Percentiles rank a stretch among this genome's conserved stretches.
Evolutionary conservation across 2,329 filamentous ascomycete species (phyloP).

Genomic region (Aspergillus quadricinctus): DNA sequence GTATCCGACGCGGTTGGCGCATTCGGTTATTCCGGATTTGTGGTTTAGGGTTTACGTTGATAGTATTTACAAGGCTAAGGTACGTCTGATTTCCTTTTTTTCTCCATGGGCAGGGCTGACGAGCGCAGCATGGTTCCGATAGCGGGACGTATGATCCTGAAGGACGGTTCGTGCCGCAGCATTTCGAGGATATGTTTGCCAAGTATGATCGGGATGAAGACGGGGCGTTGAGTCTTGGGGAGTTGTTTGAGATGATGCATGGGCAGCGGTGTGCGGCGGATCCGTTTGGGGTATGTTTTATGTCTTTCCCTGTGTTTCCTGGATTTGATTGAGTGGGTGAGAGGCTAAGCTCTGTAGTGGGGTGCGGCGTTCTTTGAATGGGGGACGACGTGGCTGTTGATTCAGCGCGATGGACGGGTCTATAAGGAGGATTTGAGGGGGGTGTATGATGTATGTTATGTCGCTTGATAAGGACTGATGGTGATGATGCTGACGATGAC

Average conservation of each 20-base stretch:
- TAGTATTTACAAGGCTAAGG: slow-evolving; percentile 42
- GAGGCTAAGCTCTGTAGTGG: too few relatives aligned
- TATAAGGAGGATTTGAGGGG: slow-evolving; percentile 26
- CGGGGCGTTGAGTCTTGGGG: slow-evolving; percentile 37
- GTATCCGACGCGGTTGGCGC: slow-evolving; percentile 40
- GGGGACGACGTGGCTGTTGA: slow-evolving; percentile 26
- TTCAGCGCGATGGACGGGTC: slow-evolving; percentile 26
- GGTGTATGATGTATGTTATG: slow-evolving; percentile 35
- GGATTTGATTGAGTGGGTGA: neutral
- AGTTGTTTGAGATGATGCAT: slow-evolving; percentile 36
- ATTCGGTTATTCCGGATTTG: slow-evolving; percentile 35
- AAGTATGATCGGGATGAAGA: slow-evolving; percentile 41
- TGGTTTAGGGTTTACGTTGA: slow-evolving; percentile 37
- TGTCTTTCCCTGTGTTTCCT: neutral
- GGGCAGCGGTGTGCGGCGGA: slow-evolving; percentile 43
- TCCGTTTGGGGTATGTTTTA: slow-evolving; percentile 34
- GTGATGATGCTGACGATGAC: neutral
- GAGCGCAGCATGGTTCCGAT: slow-evolving; percentile 22
- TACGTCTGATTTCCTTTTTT: too few relatives aligned
- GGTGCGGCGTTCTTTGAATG: slow-evolving; percentile 44
- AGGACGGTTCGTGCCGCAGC: slow-evolving; percentile 43
- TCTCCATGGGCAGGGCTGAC: neutral
- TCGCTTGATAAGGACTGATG: too few relatives aligned
- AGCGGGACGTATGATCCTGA: slow-evolving; percentile 43
- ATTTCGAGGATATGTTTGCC: slow-evolving; percentile 47